These are phyloP conservation scores for Pyrenochaeta sp. DNA, from an alignment of 2,329 filamentous ascomycete genomes.

Conservation along the genomic window DNA sequence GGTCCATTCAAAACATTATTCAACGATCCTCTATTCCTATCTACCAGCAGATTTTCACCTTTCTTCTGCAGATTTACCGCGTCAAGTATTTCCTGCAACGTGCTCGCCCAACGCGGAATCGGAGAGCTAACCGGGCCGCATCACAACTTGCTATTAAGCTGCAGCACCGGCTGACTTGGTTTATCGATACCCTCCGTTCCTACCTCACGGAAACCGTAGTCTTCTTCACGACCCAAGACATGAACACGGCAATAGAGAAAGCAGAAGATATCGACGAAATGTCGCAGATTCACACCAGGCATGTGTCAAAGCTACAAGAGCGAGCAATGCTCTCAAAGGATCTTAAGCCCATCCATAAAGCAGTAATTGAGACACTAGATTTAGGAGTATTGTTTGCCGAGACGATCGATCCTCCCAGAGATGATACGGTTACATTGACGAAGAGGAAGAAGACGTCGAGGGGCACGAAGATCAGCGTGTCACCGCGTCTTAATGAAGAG, in stretches of 20 bases:
- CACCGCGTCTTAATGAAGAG: conserved; percentile 23
- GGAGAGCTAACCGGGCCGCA: conserved; percentile 1
- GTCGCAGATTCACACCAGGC: conserved; percentile 73
- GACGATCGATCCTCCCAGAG: conserved; percentile 54
- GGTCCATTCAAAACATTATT: conserved; percentile 76
- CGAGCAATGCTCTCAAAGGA: conserved; percentile 75
- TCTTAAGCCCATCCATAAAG: conserved; percentile 74
- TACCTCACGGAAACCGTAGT: conserved; percentile 81
- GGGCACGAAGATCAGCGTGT: conserved; percentile 30
- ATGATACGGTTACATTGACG: conserved; percentile 44
- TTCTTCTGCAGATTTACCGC: conserved; percentile 80
- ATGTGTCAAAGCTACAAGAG: conserved; percentile 68
- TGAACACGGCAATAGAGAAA: conserved; percentile 65
- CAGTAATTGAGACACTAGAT: conserved; percentile 79
- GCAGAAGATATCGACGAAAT: conserved; percentile 83
- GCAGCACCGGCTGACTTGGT: conserved; percentile 78
- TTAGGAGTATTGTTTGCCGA: conserved; percentile 75
- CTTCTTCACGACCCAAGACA: conserved; percentile 63
- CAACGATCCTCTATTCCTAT: conserved; percentile 68
- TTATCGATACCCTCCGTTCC: conserved; percentile 75
- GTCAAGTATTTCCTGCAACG: conserved; percentile 73
- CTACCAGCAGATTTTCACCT: conserved; percentile 77
- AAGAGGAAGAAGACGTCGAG: conserved; percentile 11
- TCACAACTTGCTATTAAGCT: conserved; percentile 58
- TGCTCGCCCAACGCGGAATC: conserved; percentile 42